phyloP scores from a whole-genome alignment of 495 filamentous ascomycete species.

The Aspergillus egyptiacus region DNA sequence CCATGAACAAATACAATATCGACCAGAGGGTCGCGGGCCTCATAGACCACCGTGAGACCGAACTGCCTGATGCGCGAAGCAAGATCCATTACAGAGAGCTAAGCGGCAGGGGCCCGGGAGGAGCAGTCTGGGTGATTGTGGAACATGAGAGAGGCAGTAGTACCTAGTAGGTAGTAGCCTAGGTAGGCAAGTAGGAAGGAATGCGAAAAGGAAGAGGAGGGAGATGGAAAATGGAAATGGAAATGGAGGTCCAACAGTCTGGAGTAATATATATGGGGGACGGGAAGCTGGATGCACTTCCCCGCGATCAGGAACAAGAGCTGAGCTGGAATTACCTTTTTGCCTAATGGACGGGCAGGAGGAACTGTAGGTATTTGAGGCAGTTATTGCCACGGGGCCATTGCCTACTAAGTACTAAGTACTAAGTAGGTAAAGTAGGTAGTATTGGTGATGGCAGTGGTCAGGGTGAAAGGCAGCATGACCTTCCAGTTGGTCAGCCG shows the following conservation, averaged over 20 bases:
- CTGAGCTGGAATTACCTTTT: too few species aligned
- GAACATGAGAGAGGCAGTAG: not conserved
- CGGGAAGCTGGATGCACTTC: not conserved
- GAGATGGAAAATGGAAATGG: too few species aligned
- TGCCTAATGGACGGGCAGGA: too few species aligned
- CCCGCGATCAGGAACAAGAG: not conserved
- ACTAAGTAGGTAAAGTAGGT: too few species aligned
- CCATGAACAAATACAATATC: constrained; percentile 76
- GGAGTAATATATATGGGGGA: not conserved
- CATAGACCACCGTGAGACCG: constrained; percentile 64
- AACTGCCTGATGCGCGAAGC: constrained; percentile 52
- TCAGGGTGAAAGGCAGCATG: too few species aligned
- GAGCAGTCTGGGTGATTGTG: not conserved
- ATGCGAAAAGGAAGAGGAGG: not conserved
- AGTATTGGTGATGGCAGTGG: too few species aligned
- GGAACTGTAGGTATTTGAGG: too few species aligned
- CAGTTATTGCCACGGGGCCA: too few species aligned
- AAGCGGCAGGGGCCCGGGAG: not conserved
- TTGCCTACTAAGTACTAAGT: too few species aligned
- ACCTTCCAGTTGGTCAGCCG: too few species aligned
- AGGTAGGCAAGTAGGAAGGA: not conserved
- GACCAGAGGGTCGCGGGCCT: constrained; percentile 40
- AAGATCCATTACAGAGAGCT: constrained; percentile 20
- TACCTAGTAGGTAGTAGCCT: not conserved
- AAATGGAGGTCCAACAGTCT: too few species aligned